Evolutionary conservation across 352 stramenopile species (phyloP).

Genomic region (Phytophthora europaea): DNA sequence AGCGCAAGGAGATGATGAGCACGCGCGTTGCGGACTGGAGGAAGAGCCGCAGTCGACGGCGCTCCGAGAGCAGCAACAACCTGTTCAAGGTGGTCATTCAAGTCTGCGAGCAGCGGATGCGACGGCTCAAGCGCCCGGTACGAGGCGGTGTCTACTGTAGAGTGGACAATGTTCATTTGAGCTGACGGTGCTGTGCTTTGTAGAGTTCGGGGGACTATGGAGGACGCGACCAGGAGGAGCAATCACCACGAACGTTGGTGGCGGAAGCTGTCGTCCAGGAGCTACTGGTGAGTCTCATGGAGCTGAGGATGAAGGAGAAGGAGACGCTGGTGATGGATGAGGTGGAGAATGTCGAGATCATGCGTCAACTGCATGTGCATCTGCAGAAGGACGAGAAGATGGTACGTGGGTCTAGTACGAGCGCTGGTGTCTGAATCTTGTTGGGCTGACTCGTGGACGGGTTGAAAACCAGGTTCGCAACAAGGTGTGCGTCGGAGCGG

Average conservation of each 20-base stretch:
- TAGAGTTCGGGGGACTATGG: conserved; percentile 19
- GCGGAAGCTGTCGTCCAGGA: conserved; percentile 78
- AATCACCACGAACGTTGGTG: conserved; percentile 54
- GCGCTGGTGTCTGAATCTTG: not conserved
- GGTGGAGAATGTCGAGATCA: conserved; percentile 65
- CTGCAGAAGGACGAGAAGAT: conserved; percentile 60
- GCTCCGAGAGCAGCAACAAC: conserved; percentile 37
- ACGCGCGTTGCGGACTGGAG: conserved; percentile 38
- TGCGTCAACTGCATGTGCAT: conserved; percentile 55
- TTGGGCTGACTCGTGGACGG: conserved; percentile 10
- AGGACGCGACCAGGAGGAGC: conserved; percentile 24
- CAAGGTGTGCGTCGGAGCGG: conserved; percentile 56
- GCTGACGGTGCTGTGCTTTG: conserved; percentile 7
- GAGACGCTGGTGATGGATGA: conserved; percentile 66
- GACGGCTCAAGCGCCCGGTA: conserved; percentile 43
- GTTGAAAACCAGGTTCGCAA: conserved; percentile 40
- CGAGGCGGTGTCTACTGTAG: not conserved
- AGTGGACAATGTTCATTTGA: not conserved
- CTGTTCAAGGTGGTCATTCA: conserved; percentile 60
- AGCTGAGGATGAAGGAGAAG: conserved; percentile 64
- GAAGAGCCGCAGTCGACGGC: conserved; percentile 32
- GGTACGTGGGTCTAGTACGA: conserved; percentile 28
- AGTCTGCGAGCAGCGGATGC: conserved; percentile 68
- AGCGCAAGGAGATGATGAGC: conserved; percentile 58
- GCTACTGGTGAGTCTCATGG: conserved; percentile 64